These are phyloP conservation scores for Dactylellina leptospora DNA, from an alignment of 2,329 filamentous ascomycete species.

Conservation along the genomic window DNA sequence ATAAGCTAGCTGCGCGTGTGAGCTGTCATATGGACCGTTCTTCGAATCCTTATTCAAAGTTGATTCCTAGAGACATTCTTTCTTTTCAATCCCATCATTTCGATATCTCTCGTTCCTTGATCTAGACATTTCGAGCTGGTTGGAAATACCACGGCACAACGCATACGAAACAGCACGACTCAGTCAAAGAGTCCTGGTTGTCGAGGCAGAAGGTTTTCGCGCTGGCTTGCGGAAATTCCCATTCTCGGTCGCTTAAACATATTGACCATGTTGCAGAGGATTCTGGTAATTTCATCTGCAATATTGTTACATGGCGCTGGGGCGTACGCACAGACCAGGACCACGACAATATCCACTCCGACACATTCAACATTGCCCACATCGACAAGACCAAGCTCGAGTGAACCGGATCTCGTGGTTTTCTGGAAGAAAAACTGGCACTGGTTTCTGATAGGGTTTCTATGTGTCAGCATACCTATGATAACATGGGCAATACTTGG, in stretches of 20 bases:
- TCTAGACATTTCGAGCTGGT: neutral
- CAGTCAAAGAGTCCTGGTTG: neutral
- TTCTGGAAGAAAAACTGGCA: conserved; percentile 51
- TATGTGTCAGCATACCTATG: conserved; percentile 27
- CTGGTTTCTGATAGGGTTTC: conserved; percentile 40
- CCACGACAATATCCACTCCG: conserved; percentile 11
- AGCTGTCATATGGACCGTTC: neutral
- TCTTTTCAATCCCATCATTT: neutral
- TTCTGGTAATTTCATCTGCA: conserved; percentile 39
- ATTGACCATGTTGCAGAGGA: conserved; percentile 39
- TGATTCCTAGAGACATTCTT: conserved; percentile 11
- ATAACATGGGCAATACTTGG: conserved; percentile 42
- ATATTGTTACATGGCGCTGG: conserved; percentile 21
- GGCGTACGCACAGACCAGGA: conserved; percentile 16
- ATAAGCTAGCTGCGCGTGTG: conserved; percentile 14
- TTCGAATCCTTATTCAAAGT: neutral
- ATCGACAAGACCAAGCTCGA: neutral
- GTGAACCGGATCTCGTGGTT: conserved; percentile 8
- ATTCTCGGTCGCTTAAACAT: neutral
- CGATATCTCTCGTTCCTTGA: neutral
- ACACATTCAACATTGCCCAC: conserved; percentile 14
- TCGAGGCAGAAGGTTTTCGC: conserved; percentile 24
- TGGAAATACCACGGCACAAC: neutral
- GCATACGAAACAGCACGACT: neutral
- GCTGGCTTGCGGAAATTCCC: conserved; percentile 31